phyloP scores from a whole-genome alignment of 1,284 basidiomycete genomes.

The Melampsora larici-populina region DNA sequence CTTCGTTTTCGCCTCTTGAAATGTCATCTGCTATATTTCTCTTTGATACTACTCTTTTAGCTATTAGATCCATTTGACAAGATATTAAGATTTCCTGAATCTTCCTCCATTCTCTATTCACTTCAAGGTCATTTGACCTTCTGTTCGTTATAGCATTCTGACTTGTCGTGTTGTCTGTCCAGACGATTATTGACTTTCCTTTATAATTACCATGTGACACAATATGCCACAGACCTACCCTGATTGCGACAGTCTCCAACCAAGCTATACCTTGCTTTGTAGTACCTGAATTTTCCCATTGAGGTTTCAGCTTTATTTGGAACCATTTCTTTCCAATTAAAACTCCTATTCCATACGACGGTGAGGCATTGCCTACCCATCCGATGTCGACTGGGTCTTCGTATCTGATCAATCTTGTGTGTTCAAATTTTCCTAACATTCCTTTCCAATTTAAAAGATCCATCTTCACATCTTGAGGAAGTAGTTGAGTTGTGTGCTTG shows the following conservation, averaged over 20 bases:
- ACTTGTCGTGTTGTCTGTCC: conserved; percentile 21
- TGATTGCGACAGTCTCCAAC: too few species aligned
- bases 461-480: not conserved
- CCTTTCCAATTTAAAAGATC: not conserved
- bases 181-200: too few species aligned
- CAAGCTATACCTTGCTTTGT: conserved; percentile 1
- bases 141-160: not conserved
- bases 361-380: conserved; percentile 8
- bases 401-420: not conserved
- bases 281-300: not conserved
- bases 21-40: not conserved
- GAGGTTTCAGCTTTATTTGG: not conserved
- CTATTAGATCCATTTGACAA: too few species aligned
- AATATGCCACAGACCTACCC: too few species aligned
- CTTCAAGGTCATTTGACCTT: not conserved
- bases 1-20: not conserved
- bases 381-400: not conserved
- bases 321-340: not conserved
- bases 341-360: not conserved
- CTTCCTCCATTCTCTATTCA: not conserved
- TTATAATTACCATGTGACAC: too few species aligned
- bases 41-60: conserved; percentile 4
- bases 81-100: not conserved
- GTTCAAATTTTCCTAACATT: not conserved
- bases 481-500: not conserved